Evolutionary conservation across 2,329 filamentous ascomycete genomes (phyloP).

Genomic region (Colletotrichum kahawae): DNA sequence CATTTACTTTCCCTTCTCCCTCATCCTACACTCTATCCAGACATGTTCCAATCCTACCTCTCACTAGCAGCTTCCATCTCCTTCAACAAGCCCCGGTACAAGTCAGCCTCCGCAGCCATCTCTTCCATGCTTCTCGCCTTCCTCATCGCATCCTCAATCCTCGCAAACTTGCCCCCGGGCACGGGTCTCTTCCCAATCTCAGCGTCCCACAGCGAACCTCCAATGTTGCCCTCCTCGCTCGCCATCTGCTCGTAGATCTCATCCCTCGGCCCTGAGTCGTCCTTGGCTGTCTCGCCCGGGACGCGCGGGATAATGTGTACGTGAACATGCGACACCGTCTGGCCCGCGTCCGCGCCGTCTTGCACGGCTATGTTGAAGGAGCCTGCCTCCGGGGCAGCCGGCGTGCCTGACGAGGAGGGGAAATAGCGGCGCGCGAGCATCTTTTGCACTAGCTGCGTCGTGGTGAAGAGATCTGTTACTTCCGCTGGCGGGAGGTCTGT

Average conservation of each 20-base stretch:
- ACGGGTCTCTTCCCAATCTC: constrained; percentile 44
- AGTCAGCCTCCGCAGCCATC: constrained; percentile 80
- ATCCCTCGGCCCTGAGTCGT: constrained; percentile 59
- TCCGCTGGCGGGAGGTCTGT: constrained; percentile 75
- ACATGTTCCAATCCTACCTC: background rate
- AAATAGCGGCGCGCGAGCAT: constrained; percentile 72
- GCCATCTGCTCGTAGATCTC: constrained; percentile 85
- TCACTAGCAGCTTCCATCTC: constrained; percentile 38
- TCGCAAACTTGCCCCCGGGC: constrained; percentile 65
- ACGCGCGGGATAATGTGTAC: constrained; percentile 86
- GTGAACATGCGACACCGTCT: constrained; percentile 94
- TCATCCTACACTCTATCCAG: background rate
- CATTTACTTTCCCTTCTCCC: background rate
- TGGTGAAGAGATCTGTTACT: constrained; percentile 81
- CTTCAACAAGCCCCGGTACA: constrained; percentile 60
- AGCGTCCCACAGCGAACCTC: constrained; percentile 67
- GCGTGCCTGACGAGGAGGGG: constrained; percentile 42
- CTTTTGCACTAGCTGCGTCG: constrained; percentile 80
- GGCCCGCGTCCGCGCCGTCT: constrained; percentile 87
- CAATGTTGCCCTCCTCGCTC: constrained; percentile 83
- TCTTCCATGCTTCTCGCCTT: constrained; percentile 71
- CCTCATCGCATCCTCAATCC: constrained; percentile 74
- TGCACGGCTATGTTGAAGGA: constrained; percentile 96
- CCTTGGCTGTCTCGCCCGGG: constrained; percentile 55
- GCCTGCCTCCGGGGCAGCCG: constrained; percentile 59